Percentiles rank a stretch among this genome's conserved stretches.
phyloP scores from a whole-genome alignment of 495 filamentous ascomycete genomes.

The Massariosphaeria phaeospora region DNA sequence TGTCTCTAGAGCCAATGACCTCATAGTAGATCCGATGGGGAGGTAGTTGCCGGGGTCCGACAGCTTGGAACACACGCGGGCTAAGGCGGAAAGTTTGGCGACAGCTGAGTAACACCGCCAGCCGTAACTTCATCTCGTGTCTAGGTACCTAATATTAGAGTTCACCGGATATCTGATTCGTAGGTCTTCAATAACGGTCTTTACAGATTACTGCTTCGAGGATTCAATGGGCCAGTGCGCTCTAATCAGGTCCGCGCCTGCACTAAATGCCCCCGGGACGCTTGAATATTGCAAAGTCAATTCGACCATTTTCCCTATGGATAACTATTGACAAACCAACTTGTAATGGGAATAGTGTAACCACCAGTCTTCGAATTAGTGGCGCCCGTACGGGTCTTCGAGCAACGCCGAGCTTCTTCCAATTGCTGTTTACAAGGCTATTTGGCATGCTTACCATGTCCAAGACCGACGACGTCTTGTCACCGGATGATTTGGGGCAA shows the following conservation, averaged over 20 bases:
- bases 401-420: conserved; percentile 6
- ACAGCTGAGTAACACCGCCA: conserved; percentile 25
- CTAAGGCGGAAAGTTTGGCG: conserved; percentile 12
- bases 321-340: too few species aligned
- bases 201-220: conserved; percentile 8
- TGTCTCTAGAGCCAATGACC: conserved; percentile 12
- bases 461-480: background rate
- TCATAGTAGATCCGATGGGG: conserved; percentile 14
- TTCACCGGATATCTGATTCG: conserved; percentile 13
- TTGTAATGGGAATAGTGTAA: too few species aligned
- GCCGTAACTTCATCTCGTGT: conserved; percentile 11
- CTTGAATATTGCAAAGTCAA: too few species aligned
- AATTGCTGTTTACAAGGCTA: background rate
- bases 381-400: too few species aligned
- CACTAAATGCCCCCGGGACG: conserved; percentile 9
- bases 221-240: background rate
- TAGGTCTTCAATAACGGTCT: conserved; percentile 2
- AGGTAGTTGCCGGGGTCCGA: conserved; percentile 7
- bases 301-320: too few species aligned
- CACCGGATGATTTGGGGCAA: background rate
- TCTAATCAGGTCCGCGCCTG: conserved; percentile 7
- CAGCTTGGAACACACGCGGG: background rate
- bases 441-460: conserved; percentile 23
- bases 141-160: conserved; percentile 26
- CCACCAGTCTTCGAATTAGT: too few species aligned